Base-by-base conservation (phyloP, 1,284 basidiomycete genomes). In the Trametes versicolor region DNA sequence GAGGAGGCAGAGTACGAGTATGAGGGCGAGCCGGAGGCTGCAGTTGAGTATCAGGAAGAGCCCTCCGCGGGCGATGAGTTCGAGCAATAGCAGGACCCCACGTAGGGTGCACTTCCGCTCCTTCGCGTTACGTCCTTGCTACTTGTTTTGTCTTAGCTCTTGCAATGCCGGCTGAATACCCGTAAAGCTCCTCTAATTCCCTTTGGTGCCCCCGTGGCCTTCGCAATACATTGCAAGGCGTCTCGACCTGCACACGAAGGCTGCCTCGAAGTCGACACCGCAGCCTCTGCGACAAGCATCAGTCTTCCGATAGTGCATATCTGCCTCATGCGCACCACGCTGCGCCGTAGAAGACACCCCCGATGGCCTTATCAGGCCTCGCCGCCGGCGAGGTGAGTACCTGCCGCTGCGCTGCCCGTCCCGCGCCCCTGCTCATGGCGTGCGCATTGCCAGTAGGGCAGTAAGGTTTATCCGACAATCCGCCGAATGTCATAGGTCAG, bases 1-100 rank as follows among this genome's bases (percentile, higher is more conserved):
- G 65, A 64, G 43, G 66, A 64, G n/a, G 71, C 41, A 15, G 78
- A 78, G 59, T 75, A 65, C 36, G 72, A 76, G 71, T 60, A 76
- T 41, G 66, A 68, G 34, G 64, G 53, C 25, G 64, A 54, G 21
- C 37, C 21, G 41, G 41, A 43, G 19, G 41, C 41, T 43, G 19
- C 41, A 7, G 63, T 58, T 39, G 57, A 50, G 36, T 21, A 50
- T 37, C 39, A 47, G 37, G 71, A 68, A 43, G 69, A 73, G 50
- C n/a, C 25, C 37, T 39, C 49, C 19, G 47, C 17, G 17, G 60
- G 25, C 17, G 53, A 23, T 19, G 60, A 57, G n/a, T 62, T 57
- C 32, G 17, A 62, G 13, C 54, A 62, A 62, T 56, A 62, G 57
- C 61, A 52, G 50, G 27, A 29, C n/a, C 12, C 23, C 27, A 29